phyloP scores from a whole-genome alignment of 345 rosid genomes.

The Populus ilicifolia region DNA sequence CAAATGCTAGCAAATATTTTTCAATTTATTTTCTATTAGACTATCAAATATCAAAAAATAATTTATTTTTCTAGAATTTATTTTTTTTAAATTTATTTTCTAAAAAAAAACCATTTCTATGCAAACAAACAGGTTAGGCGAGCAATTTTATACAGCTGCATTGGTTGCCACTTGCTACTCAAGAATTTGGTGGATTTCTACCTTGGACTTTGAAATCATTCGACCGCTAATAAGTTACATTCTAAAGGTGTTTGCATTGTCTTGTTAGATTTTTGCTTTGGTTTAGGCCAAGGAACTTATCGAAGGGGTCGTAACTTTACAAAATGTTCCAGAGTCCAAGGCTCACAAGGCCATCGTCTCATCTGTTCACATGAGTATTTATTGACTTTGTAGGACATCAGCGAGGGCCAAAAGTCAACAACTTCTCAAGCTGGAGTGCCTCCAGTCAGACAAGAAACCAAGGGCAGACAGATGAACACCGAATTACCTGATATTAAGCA shows the following conservation, averaged over 20 bases:
- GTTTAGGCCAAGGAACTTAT: not conserved
- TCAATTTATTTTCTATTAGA: too few species aligned
- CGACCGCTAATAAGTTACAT: not conserved
- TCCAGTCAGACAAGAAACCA: constrained; percentile 27
- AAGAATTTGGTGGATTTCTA: not conserved
- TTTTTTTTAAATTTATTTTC: too few species aligned
- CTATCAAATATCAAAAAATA: too few species aligned
- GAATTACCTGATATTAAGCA: constrained; percentile 50
- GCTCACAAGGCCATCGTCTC: not conserved
- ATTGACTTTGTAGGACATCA: constrained; percentile 28
- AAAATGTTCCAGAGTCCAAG: not conserved
- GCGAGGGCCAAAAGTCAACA: constrained; percentile 11
- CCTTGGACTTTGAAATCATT: not conserved
- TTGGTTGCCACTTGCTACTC: not conserved
- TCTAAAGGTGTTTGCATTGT: not conserved
- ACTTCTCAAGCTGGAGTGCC: constrained; percentile 17
- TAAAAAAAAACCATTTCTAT: too few species aligned
- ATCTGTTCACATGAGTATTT: not conserved
- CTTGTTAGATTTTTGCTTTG: not conserved
- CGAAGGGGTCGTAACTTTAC: not conserved
- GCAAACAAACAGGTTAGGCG: too few species aligned
- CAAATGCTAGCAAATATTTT: too few species aligned
- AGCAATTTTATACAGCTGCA: not conserved
- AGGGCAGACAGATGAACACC: constrained; percentile 14
- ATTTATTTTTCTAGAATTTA: too few species aligned